Evolutionary conservation across 176 grass and related monocot genomes (phyloP), one percentile per base, ranked within the genome.

Genomic region (Poa pratensis): DNA sequence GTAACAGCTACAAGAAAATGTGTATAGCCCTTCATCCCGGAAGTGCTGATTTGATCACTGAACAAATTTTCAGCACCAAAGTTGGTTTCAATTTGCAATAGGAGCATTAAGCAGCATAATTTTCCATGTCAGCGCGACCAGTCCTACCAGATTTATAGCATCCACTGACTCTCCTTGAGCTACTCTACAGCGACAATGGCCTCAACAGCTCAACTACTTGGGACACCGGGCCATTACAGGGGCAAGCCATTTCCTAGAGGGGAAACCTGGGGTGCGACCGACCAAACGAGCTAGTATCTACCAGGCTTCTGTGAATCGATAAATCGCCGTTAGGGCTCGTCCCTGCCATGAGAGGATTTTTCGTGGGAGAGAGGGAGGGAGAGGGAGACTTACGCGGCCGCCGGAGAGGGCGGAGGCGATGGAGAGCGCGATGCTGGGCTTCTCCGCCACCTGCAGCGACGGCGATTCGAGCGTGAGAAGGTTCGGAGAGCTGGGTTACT

Each of bases 381-480:
- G 8, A 19, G 76, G 12, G 39, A 9, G 32, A 77, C 80, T 82
- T 80, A 95, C 93, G 66, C 86, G 82, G 76, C 93, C 87, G 55
- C 89, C 82, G 73, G 95, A 98, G 77, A 98, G 87, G 64, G 84
- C 91, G 19, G 89, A 90, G 51, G 95, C 89, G 67, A 98, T 95
- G 74, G 95, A 92, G 68, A 98, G 89, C 66, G 95, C 89, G 81
- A 98, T 95, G 86, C 91, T 98, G 76, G 95, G 95, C 85, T 98
- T 98, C 83, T 98, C 95, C 5, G 93, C 95, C n/a, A 98, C 93
- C 93, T 98, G 91, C 85, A 87, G 69, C 54, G 14, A 53, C 52
- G 65, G n/a, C 7, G 54, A 81, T 48, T 37, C 2, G 12, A 53
- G 43, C 59, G 73, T 86, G 19, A 79, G 87, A 76, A 82, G 39